phyloP scores from a whole-genome alignment of 129 eudicot species.

The Flaveria trinervia region DNA sequence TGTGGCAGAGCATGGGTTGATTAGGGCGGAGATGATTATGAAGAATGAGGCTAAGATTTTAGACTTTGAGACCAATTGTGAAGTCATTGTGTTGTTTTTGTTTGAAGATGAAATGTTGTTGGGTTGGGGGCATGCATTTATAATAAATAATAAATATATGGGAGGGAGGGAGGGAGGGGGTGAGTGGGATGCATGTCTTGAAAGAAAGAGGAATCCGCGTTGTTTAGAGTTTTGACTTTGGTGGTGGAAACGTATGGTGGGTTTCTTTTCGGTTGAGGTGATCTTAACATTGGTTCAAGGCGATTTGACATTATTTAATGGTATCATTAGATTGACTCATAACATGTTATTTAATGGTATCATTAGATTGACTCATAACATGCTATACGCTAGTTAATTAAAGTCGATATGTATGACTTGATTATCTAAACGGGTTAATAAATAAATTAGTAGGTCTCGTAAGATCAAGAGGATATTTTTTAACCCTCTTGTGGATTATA shows the following conservation, averaged over 20 bases:
- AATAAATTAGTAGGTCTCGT: no score
- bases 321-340: no score
- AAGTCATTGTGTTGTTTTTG: neutral
- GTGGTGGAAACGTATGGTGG: neutral
- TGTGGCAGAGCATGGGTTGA: slow-evolving; percentile 30
- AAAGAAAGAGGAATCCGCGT: slow-evolving; percentile 24
- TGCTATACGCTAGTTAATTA: no score
- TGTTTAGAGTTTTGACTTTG: slow-evolving; percentile 22
- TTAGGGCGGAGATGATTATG: slow-evolving; percentile 26
- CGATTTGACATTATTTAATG: no score
- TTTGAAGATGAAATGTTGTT: neutral
- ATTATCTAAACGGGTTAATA: no score
- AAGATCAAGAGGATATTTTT: no score
- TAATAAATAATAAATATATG: no score
- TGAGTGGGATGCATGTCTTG: slow-evolving; percentile 36
- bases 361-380: no score
- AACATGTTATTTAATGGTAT: no score
- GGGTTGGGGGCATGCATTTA: slow-evolving; percentile 6
- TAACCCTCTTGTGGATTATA: no score
- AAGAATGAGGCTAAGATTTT: slow-evolving; percentile 25
- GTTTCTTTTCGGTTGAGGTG: neutral
- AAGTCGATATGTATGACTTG: no score
- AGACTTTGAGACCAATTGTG: neutral
- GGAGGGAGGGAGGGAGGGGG: neutral
- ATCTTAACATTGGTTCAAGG: no score